Evolutionary conservation across 1,284 basidiomycete genomes (phyloP).

Genomic region (Trichosporon coremiiforme): DNA sequence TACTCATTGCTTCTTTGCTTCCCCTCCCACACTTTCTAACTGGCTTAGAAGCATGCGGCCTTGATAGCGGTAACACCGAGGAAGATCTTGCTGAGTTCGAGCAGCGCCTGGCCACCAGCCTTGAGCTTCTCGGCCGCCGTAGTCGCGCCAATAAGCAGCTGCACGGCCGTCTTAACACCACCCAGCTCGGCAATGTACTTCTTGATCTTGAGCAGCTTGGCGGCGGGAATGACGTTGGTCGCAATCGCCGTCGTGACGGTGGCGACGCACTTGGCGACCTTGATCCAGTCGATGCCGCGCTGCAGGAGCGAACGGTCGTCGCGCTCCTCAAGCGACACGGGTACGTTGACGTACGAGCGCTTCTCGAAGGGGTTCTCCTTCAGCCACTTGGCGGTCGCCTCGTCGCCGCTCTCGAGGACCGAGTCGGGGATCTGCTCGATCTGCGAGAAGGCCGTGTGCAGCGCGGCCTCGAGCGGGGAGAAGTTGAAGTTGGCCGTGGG

Average conservation of each 20-base stretch:
- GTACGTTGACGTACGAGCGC: background rate
- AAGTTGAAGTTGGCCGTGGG: slow-evolving; percentile 10
- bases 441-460: background rate
- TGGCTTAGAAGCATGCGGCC: background rate
- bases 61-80: slow-evolving; percentile 7
- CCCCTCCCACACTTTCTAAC: background rate
- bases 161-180: background rate
- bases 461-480: background rate
- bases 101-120: slow-evolving; percentile 2
- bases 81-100: background rate
- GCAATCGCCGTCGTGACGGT: slow-evolving; percentile 4
- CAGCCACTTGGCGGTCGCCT: background rate
- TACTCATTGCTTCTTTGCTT: background rate
- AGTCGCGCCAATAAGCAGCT: slow-evolving; percentile 2
- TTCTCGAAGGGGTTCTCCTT: background rate
- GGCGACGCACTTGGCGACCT: slow-evolving; percentile 10
- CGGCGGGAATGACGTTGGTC: background rate
- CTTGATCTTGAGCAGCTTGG: slow-evolving; percentile 6
- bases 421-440: background rate
- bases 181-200: background rate
- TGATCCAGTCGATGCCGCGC: background rate
- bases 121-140: slow-evolving; percentile 8
- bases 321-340: background rate
- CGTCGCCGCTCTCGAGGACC: slow-evolving; percentile 7
- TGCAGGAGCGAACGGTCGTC: background rate